Evolutionary conservation across 1,139 yeast genomes (phyloP).

Genomic region (Blastobotrys buckinghamii): DNA sequence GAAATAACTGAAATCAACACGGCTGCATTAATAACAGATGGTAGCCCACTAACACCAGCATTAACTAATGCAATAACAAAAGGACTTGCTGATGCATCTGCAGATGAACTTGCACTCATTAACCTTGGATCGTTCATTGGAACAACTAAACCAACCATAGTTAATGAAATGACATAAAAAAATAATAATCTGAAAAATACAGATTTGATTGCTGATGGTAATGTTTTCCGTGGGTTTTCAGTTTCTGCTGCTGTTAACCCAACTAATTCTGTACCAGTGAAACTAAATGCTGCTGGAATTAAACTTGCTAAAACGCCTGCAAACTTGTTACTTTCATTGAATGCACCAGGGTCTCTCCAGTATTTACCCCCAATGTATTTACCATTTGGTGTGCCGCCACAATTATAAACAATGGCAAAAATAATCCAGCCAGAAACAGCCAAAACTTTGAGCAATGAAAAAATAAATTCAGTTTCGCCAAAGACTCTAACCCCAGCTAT

Average conservation of each 20-base stretch:
- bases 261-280: constrained; percentile 77
- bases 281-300: constrained; percentile 81
- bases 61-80: constrained; percentile 61
- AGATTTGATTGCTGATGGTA: constrained; percentile 66
- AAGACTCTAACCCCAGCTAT: constrained; percentile 66
- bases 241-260: constrained; percentile 87
- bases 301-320: constrained; percentile 79
- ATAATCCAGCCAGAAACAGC: constrained; percentile 61
- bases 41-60: constrained; percentile 55
- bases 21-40: constrained; percentile 68
- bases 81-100: constrained; percentile 59
- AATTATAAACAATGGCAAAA: constrained; percentile 52
- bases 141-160: constrained; percentile 56
- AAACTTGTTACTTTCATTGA: constrained; percentile 46
- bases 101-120: constrained; percentile 40
- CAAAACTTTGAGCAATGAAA: constrained; percentile 50
- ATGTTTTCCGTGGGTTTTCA: constrained; percentile 59
- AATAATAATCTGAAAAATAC: constrained; percentile 66
- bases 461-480: constrained; percentile 64
- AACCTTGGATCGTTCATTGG: constrained; percentile 50
- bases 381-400: constrained; percentile 65
- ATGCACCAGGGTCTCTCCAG: constrained; percentile 62
- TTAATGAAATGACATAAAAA: constrained; percentile 55
- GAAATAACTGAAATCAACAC: constrained; percentile 63
- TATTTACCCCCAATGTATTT: constrained; percentile 58